Conservation (phyloP, 306 rosid genomes). For the Malus sieversii region DNA sequence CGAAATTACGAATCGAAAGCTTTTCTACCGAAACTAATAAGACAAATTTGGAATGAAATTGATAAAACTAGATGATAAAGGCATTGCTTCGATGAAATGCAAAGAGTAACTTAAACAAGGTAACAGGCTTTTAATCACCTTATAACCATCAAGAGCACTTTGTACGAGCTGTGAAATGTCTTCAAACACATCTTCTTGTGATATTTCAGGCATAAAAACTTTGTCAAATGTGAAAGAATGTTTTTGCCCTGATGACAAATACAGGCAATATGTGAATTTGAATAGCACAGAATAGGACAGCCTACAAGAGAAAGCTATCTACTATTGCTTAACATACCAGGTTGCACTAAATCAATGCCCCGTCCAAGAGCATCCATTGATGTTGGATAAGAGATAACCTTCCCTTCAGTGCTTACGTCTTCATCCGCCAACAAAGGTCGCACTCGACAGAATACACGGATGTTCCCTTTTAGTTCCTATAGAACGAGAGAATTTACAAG, state of each 20-base stretch:
- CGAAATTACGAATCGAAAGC: background rate
- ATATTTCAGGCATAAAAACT: conserved; percentile 75
- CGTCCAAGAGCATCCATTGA: conserved; percentile 84
- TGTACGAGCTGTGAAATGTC: conserved; percentile 98
- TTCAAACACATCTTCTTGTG: conserved; percentile 76
- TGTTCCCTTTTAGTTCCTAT: conserved; percentile 94
- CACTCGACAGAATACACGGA: conserved; percentile 96
- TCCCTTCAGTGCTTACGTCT: conserved; percentile 47
- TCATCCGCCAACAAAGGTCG: conserved; percentile 84
- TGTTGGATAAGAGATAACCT: conserved; percentile 68
- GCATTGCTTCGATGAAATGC: background rate
- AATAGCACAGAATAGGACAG: conserved; percentile 10
- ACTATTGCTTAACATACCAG: conserved; percentile 35
- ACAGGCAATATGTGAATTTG: conserved; percentile 15
- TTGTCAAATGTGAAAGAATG: conserved; percentile 86
- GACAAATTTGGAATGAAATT: background rate
- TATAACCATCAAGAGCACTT: conserved; percentile 98
- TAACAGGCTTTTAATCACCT: conserved; percentile 45
- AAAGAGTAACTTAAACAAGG: background rate
- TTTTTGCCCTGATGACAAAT: conserved; percentile 58
- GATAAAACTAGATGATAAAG: background rate
- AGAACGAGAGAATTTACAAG: conserved; percentile 17
- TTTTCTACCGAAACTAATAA: background rate
- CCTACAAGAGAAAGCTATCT: background rate
- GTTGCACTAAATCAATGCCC: conserved; percentile 67